Evolutionary conservation across 495 filamentous ascomycete species (phyloP).

Genomic region (Aspergillus conjunctus): DNA sequence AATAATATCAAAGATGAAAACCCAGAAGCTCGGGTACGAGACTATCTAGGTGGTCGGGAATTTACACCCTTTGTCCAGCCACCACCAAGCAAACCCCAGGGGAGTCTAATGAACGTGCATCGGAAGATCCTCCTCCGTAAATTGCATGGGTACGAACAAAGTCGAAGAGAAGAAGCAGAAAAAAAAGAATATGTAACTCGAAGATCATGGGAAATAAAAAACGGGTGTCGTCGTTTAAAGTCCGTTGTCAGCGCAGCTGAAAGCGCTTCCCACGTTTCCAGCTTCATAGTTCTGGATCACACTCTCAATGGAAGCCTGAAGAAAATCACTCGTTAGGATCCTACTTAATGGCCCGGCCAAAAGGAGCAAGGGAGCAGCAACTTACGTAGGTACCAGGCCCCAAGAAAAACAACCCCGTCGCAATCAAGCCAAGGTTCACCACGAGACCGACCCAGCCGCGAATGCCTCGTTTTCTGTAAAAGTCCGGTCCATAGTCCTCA

Average conservation of each 20-base stretch:
- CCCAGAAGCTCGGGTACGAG: neutral
- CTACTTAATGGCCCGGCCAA: constrained; percentile 6
- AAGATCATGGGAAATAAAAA: neutral
- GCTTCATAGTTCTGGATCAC: constrained; percentile 62
- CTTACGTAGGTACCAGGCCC: constrained; percentile 78
- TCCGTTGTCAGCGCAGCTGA: constrained; percentile 64
- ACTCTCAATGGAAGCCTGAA: constrained; percentile 59
- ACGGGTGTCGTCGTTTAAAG: constrained; percentile 32
- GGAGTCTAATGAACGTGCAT: neutral
- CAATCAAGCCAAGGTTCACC: constrained; percentile 69
- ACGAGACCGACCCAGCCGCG: constrained; percentile 62
- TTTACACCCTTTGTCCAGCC: neutral
- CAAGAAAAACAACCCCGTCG: constrained; percentile 75
- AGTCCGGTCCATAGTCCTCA: constrained; percentile 64
- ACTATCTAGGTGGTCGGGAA: neutral
- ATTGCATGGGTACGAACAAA: constrained; percentile 3
- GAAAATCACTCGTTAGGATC: constrained; percentile 14
- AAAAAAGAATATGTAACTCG: neutral
- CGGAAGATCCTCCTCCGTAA: constrained; percentile 2
- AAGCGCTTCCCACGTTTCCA: constrained; percentile 58
- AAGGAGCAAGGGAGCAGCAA: constrained; percentile 13
- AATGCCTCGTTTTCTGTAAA: constrained; percentile 59
- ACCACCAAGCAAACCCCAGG: neutral
- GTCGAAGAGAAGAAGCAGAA: neutral
- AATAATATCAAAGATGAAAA: neutral